Percentiles rank a stretch among this genome's conserved stretches.
These are phyloP conservation scores for Detonula confervacea DNA, from an alignment of 352 stramenopile genomes.

Conservation along the genomic window DNA sequence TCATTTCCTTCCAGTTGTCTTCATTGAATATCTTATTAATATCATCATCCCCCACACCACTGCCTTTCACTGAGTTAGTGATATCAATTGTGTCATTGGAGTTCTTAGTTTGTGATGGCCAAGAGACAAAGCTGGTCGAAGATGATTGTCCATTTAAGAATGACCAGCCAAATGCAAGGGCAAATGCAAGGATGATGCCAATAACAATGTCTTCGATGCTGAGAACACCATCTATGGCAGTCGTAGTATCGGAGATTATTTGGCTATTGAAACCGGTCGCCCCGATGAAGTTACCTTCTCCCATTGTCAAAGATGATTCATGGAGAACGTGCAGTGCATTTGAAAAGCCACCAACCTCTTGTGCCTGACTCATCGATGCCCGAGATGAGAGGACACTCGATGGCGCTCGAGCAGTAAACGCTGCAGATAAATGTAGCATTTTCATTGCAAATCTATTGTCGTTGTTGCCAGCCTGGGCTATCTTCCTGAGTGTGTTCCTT, in stretches of 20 bases:
- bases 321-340: neutral
- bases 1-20: conserved; percentile 76
- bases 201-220: conserved; percentile 54
- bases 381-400: no score
- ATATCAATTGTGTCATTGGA: conserved; percentile 12
- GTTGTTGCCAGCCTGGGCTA: no score
- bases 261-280: neutral
- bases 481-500: no score
- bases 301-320: conserved; percentile 12
- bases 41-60: neutral
- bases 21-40: conserved; percentile 56
- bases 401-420: no score
- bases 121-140: conserved; percentile 58
- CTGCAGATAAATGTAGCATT: no score
- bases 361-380: no score
- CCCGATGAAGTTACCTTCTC: neutral
- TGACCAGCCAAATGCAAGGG: conserved; percentile 55
- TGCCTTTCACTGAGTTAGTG: neutral
- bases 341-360: neutral
- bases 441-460: no score
- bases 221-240: conserved; percentile 26
- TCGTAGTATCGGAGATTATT: conserved; percentile 13
- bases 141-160: conserved; percentile 65
- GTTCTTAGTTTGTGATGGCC: conserved; percentile 22
- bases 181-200: conserved; percentile 58